Evolutionary conservation across 441 rosid species (phyloP).

Genomic region (Dalechampia spathulata): DNA sequence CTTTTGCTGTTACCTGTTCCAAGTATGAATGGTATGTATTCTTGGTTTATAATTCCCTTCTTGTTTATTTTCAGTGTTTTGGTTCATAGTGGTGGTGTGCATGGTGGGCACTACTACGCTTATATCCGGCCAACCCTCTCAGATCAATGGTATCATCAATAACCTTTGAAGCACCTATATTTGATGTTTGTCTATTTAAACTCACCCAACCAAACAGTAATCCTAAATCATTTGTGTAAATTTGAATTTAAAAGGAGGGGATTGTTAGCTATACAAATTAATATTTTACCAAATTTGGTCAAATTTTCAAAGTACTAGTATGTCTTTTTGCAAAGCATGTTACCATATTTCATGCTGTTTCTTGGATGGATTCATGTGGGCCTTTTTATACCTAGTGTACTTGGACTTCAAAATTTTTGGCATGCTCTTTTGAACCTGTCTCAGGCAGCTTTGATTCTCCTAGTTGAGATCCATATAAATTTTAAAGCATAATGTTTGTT

Average conservation of each 20-base stretch:
- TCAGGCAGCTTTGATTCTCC: background rate
- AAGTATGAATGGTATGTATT: background rate
- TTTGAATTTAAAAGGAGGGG: background rate
- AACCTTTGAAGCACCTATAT: background rate
- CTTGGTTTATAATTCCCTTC: background rate
- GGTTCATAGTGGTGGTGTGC: conserved; percentile 91
- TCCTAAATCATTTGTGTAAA: background rate
- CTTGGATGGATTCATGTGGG: background rate
- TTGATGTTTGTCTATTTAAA: background rate
- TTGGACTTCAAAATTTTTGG: background rate
- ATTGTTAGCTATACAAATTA: background rate
- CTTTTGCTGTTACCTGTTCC: background rate
- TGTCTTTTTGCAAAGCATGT: background rate
- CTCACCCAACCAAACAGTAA: background rate
- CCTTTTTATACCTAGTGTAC: background rate
- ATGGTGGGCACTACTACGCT: conserved; percentile 93
- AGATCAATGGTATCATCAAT: conserved; percentile 67
- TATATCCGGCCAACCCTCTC: conserved; percentile 82
- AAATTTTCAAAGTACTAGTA: too few relatives aligned
- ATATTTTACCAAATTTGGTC: background rate
- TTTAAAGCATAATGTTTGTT: background rate
- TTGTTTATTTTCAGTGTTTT: conserved; percentile 49
- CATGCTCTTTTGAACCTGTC: background rate
- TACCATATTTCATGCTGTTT: background rate
- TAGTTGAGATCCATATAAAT: background rate